Percentiles rank a stretch among this genome's conserved stretches.
Conservation (phyloP, 2,329 filamentous ascomycete genomes). For the Ceratocystiopsis sp. region DNA sequence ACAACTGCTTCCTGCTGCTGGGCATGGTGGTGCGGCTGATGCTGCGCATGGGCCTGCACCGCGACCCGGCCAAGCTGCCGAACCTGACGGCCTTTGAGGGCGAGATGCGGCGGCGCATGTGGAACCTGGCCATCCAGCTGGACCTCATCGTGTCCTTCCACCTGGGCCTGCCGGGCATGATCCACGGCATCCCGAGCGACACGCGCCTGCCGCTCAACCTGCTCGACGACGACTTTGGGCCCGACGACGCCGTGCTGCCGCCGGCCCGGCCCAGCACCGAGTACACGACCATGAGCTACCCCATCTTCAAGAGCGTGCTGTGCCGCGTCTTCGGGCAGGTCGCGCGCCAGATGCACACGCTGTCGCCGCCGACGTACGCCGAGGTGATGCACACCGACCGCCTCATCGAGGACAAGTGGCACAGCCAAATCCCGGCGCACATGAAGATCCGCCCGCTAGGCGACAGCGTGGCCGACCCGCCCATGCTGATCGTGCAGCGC, state of each 20-base stretch:
- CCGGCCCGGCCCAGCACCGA: slow-evolving; percentile 37
- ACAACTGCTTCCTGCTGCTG: slow-evolving; percentile 35
- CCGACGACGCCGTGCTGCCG: slow-evolving; percentile 37
- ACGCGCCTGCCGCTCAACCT: slow-evolving; percentile 44
- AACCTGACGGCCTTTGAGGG: slow-evolving; percentile 33
- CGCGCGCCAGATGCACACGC: slow-evolving; percentile 29
- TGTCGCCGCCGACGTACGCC: slow-evolving; percentile 28
- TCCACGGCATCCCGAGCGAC: slow-evolving; percentile 45
- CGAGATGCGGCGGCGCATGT: slow-evolving; percentile 36
- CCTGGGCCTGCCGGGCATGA: slow-evolving; percentile 49
- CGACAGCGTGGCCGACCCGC: slow-evolving; percentile 30
- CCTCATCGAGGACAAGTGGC: slow-evolving; percentile 27
- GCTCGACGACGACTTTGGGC: slow-evolving; percentile 44
- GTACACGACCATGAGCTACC: slow-evolving; percentile 40
- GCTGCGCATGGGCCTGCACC: slow-evolving; percentile 41
- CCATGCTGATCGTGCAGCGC: slow-evolving; percentile 31
- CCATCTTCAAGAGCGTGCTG: slow-evolving; percentile 32
- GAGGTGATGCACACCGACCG: slow-evolving; percentile 32
- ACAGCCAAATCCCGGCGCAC: slow-evolving; percentile 24
- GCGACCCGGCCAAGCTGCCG: slow-evolving; percentile 34
- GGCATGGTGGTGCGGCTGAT: slow-evolving; percentile 34
- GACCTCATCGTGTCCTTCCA: slow-evolving; percentile 51
- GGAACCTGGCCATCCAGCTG: slow-evolving; percentile 38
- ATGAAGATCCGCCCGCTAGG: slow-evolving; percentile 31
- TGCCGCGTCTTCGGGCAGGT: slow-evolving; percentile 32